Evolutionary conservation across 345 rosid genomes (phyloP), one percentile per base, ranked within the genome.

Genomic region (Eucalyptus rudis): DNA sequence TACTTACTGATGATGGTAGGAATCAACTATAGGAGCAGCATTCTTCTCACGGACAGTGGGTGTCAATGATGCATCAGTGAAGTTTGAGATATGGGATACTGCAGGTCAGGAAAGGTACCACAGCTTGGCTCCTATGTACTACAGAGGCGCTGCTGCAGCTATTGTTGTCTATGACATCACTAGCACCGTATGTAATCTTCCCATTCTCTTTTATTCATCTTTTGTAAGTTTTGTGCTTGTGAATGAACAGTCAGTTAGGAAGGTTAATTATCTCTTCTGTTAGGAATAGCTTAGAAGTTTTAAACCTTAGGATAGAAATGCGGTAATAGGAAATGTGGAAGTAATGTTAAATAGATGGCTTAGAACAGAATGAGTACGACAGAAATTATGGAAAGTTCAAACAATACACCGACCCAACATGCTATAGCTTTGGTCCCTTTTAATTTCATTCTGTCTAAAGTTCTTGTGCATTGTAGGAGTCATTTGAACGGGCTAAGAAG

Each of bases 101-200:
- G 96, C 96, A 14, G 96, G 96, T 33, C 96, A 94, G 56, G 95
- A 94, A 88, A 93, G 96, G 88, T 94, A 94, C 91, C 96, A 94
- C 52, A 94, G 96, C 92, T 93, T 94, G 89, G 96, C 96, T 91
- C 96, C 96, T 29, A 94, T 94, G 96, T 94, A 94, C 90, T 94
- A 94, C 90, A 90, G 96, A 89, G 96, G 96, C n/a, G 96, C 96
- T 62, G 96, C 95, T 8, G 96, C 96, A 29, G 96, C 95, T 13
- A 92, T 93, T 31, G 91, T 94, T 50, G 96, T 94, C 86, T 94
- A 90, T 83, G 96, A 93, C 93, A 93, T 94, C 87, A 93, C 94
- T 49, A 92, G 91, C 87, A 89, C 89, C 40, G 95, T 93, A 91
- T 85, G 91, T 7, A 9, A 47, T 86, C 49, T 49, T 44, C 25